These are phyloP conservation scores for Pythium graminicola DNA, from an alignment of 352 stramenopile species.

Conservation along the genomic window DNA sequence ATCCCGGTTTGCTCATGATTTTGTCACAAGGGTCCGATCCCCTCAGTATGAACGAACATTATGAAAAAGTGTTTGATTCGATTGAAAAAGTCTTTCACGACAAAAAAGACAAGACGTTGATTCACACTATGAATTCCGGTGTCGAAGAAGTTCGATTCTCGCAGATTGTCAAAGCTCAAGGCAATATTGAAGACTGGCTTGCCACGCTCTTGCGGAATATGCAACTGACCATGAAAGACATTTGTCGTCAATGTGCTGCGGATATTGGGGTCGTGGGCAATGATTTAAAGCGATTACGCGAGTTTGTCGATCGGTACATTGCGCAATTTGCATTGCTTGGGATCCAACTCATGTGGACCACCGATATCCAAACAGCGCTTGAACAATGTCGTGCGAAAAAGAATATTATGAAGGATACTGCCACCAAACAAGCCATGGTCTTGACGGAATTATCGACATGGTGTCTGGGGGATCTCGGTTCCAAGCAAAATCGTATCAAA, in stretches of 20 bases:
- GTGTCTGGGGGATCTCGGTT: constrained; percentile 91
- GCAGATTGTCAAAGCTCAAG: constrained; percentile 92
- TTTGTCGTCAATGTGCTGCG: constrained; percentile 90
- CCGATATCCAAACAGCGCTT: constrained; percentile 92
- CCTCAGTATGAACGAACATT: constrained; percentile 88
- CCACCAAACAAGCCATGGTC: constrained; percentile 88
- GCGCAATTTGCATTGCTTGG: constrained; percentile 94
- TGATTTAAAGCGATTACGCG: constrained; percentile 87
- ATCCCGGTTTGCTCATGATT: constrained; percentile 92
- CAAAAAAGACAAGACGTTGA: constrained; percentile 97
- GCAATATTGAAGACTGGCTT: constrained; percentile 99
- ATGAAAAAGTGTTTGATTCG: constrained; percentile 94
- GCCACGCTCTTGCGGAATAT: constrained; percentile 92
- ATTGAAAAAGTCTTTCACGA: constrained; percentile 96
- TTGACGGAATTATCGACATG: constrained; percentile 71
- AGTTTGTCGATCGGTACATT: constrained; percentile 94
- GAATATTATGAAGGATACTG: constrained; percentile 97
- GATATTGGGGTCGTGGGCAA: constrained; percentile 90
- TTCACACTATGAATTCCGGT: constrained; percentile 90
- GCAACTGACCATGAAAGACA: constrained; percentile 97
- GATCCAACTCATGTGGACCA: constrained; percentile 97
- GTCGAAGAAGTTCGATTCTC: constrained; percentile 95
- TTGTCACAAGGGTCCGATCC: constrained; percentile 90
- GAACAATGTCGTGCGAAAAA: constrained; percentile 95
- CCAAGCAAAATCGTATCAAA: constrained; percentile 85